Evolutionary conservation across 495 filamentous ascomycete genomes (phyloP).

Genomic region (Lophiotrema nucula): DNA sequence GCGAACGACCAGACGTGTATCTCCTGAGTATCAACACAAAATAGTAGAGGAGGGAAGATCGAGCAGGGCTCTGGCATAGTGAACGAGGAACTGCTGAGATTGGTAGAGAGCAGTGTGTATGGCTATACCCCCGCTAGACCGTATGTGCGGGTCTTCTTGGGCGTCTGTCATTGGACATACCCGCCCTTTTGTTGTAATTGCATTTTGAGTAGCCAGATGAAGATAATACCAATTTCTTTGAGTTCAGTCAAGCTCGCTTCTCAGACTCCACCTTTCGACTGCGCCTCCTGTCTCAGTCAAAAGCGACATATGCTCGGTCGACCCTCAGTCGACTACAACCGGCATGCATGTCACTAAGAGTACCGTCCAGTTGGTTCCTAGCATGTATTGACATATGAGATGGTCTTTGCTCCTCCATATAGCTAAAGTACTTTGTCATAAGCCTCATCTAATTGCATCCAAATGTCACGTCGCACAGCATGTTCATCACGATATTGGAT

Average conservation of each 20-base stretch:
- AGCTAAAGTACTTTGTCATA: too few relatives aligned
- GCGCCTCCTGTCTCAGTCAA: too few relatives aligned
- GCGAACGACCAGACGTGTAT: neutral
- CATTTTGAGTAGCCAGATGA: neutral
- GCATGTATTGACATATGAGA: too few relatives aligned
- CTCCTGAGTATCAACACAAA: neutral
- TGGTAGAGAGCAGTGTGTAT: neutral
- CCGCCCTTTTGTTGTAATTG: neutral
- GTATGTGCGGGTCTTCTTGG: neutral
- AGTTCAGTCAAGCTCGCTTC: too few relatives aligned
- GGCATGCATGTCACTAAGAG: too few relatives aligned
- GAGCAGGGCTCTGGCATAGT: neutral
- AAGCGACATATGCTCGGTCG: too few relatives aligned
- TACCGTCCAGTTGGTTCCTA: too few relatives aligned
- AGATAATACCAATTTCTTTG: constrained; percentile 2
- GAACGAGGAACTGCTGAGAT: neutral
- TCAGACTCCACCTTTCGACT: neutral
- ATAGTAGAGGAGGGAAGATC: neutral
- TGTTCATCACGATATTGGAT: too few relatives aligned
- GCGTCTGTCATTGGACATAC: neutral
- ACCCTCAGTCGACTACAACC: too few relatives aligned
- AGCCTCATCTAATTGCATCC: too few relatives aligned
- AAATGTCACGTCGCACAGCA: too few relatives aligned
- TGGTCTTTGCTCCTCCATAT: too few relatives aligned
- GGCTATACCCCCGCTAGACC: neutral